Evolutionary conservation across 164 flowering plant species (phyloP).

Genomic region (Pachysandra terminalis): DNA sequence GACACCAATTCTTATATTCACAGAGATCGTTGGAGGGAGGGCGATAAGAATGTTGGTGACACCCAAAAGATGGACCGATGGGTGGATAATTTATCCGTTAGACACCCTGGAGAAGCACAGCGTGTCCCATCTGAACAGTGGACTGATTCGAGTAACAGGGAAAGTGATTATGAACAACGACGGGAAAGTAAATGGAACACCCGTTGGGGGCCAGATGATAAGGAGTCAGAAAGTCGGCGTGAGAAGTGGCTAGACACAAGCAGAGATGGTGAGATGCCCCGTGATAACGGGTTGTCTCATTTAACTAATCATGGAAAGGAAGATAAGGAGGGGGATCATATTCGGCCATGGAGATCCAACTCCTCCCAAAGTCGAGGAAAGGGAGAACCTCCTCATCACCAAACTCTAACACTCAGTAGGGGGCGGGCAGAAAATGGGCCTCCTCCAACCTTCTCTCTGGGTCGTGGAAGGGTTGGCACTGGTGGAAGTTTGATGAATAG

Average conservation of each 20-base stretch:
- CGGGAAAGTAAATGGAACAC: slow-evolving; percentile 95
- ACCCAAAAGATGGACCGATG: slow-evolving; percentile 62
- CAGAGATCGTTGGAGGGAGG: slow-evolving; percentile 84
- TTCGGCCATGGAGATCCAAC: slow-evolving; percentile 72
- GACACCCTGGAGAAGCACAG: slow-evolving; percentile 62
- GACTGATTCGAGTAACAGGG: slow-evolving; percentile 66
- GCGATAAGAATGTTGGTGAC: slow-evolving; percentile 62
- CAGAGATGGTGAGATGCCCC: slow-evolving; percentile 51
- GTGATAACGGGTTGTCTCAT: slow-evolving; percentile 55
- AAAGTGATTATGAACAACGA: slow-evolving; percentile 59
- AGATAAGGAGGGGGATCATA: slow-evolving; percentile 60
- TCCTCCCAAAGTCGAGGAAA: slow-evolving; percentile 68
- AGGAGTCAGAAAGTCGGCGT: slow-evolving; percentile 54
- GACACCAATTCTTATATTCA: slow-evolving; percentile 68
- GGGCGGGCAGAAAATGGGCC: slow-evolving; percentile 72
- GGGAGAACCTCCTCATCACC: slow-evolving; percentile 60
- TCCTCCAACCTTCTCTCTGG: slow-evolving; percentile 57
- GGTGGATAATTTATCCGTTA: slow-evolving; percentile 50
- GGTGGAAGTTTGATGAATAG: slow-evolving; percentile 28
- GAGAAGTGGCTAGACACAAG: slow-evolving; percentile 62
- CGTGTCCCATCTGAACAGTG: slow-evolving; percentile 65
- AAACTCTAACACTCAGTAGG: slow-evolving; percentile 46
- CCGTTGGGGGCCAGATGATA: slow-evolving; percentile 95
- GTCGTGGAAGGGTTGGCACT: slow-evolving; percentile 56
- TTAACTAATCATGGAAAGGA: slow-evolving; percentile 49